These are phyloP conservation scores for Xylaria arbuscula DNA, from an alignment of 2,329 filamentous ascomycete species.

Conservation along the genomic window DNA sequence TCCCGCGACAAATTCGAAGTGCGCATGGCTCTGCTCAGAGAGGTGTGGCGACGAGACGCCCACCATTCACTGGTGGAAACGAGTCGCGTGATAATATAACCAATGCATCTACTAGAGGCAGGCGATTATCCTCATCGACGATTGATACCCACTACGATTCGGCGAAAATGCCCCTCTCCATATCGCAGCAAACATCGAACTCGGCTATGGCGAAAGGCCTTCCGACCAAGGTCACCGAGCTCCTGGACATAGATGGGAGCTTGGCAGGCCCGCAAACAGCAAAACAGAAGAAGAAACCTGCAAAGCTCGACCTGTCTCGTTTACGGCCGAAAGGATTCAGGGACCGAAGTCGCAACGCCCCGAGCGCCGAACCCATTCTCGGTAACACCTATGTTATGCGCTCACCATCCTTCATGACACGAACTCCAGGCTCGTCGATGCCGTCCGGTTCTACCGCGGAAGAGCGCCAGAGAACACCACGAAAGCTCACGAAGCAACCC, in stretches of 20 bases:
- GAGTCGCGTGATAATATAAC: conserved; percentile 49
- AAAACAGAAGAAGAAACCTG: conserved; percentile 60
- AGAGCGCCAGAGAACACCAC: conserved; percentile 30
- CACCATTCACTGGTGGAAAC: conserved; percentile 43
- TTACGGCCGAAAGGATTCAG: conserved; percentile 54
- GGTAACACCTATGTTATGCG: conserved; percentile 53
- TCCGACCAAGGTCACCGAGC: conserved; percentile 59
- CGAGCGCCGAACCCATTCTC: conserved; percentile 47
- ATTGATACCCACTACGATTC: conserved; percentile 68
- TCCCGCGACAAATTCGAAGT: conserved; percentile 52
- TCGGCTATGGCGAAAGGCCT: conserved; percentile 68
- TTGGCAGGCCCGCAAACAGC: conserved; percentile 44
- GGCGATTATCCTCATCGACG: conserved; percentile 65
- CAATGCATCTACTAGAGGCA: conserved; percentile 59
- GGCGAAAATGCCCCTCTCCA: conserved; percentile 64
- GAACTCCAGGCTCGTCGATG: conserved; percentile 35
- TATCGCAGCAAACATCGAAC: conserved; percentile 68
- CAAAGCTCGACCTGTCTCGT: conserved; percentile 61
- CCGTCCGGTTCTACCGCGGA: conserved; percentile 26
- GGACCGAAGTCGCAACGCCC: conserved; percentile 44
- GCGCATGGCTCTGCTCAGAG: conserved; percentile 38
- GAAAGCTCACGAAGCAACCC: conserved; percentile 34
- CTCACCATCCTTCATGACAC: conserved; percentile 58
- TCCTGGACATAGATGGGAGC: conserved; percentile 59
- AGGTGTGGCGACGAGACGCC: conserved; percentile 43